Evolutionary conservation across 2,329 filamentous ascomycete species (phyloP).

Genomic region (Colletotrichum sp.): DNA sequence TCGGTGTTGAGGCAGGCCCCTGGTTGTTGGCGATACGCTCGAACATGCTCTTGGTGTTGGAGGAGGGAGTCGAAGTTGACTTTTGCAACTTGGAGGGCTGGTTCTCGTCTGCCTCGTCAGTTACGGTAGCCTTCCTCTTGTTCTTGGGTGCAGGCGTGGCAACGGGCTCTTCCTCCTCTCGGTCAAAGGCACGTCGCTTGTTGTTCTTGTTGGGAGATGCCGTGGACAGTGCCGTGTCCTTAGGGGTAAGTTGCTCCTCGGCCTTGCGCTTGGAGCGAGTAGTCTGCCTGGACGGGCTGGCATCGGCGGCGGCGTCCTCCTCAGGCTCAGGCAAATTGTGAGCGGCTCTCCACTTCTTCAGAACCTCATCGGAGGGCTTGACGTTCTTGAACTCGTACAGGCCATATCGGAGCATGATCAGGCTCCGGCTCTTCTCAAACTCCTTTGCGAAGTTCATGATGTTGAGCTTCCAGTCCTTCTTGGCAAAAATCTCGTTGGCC

Average conservation of each 20-base stretch:
- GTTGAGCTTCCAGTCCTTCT: constrained; percentile 68
- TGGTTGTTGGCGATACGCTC: constrained; percentile 61
- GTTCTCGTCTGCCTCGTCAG: constrained; percentile 48
- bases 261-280: constrained; percentile 59
- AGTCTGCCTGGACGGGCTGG: constrained; percentile 35
- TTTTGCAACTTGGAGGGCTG: constrained; percentile 58
- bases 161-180: constrained; percentile 37
- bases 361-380: constrained; percentile 61
- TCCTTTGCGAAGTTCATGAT: constrained; percentile 68
- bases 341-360: constrained; percentile 63
- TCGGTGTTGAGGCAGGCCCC: constrained; percentile 34
- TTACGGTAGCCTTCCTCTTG: constrained; percentile 56
- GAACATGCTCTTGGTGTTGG: constrained; percentile 60
- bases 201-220: constrained; percentile 41
- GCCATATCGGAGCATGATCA: constrained; percentile 66
- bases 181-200: constrained; percentile 55
- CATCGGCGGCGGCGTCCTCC: constrained; percentile 41
- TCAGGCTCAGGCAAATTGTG: constrained; percentile 58
- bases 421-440: constrained; percentile 66
- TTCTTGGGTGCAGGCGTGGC: constrained; percentile 47
- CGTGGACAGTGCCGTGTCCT: constrained; percentile 36
- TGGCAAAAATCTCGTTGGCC: constrained; percentile 63
- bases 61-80: constrained; percentile 49
- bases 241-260: constrained; percentile 50
- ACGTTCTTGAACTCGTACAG: constrained; percentile 69